Evolutionary conservation across 257 asterid species (phyloP).

Genomic region (Eucommia ulmoides): DNA sequence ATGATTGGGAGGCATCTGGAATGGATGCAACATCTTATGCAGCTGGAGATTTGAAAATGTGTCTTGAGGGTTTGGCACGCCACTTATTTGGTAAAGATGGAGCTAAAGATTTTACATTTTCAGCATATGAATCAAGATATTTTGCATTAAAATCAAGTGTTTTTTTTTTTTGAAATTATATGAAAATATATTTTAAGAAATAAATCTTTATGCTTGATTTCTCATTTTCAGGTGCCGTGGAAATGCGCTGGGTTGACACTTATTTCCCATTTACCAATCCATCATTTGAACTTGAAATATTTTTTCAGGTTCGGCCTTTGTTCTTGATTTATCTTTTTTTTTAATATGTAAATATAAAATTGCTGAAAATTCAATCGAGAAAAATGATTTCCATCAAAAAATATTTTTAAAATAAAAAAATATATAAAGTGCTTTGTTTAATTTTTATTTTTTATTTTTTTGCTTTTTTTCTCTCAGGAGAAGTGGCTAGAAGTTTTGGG

Average conservation of each 20-base stretch:
- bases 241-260: constrained; percentile 97
- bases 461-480: constrained; percentile 35
- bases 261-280: constrained; percentile 94
- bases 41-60: constrained; percentile 81
- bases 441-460: background rate
- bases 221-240: constrained; percentile 69
- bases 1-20: constrained; percentile 75
- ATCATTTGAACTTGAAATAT: constrained; percentile 88
- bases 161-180: no score
- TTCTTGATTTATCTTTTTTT: no score
- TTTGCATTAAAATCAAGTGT: no score
- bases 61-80: constrained; percentile 89
- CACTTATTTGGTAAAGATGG: constrained; percentile 54
- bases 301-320: constrained; percentile 98
- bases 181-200: no score
- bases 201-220: no score
- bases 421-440: background rate
- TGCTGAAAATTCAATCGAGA: no score
- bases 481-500: constrained; percentile 97
- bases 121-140: no score
- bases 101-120: no score
- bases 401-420: no score
- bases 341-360: no score
- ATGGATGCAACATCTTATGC: constrained; percentile 60
- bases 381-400: no score